Evolutionary conservation across 2,329 filamentous ascomycete genomes (phyloP).

Genomic region (Gnomoniopsis smithogilvyi): DNA sequence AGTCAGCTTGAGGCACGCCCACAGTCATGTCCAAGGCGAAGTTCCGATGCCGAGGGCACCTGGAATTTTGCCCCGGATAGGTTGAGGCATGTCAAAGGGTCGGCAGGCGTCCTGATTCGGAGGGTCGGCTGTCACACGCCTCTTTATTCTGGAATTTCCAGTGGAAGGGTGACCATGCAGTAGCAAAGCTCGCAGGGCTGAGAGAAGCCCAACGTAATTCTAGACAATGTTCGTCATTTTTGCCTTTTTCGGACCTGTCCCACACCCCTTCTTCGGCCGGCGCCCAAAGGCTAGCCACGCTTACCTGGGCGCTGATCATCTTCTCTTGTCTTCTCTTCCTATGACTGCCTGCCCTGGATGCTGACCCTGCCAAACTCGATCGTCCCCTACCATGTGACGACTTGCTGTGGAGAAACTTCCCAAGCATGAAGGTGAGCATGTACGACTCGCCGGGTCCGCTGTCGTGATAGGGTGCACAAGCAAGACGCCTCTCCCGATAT

Average conservation of each 20-base stretch:
- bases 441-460: slow-evolving; percentile 4
- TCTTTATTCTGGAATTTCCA: neutral
- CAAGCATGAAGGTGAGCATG: slow-evolving; percentile 4
- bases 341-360: neutral
- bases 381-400: neutral
- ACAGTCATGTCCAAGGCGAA: neutral
- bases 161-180: neutral
- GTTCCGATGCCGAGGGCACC: neutral
- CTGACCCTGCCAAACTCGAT: neutral
- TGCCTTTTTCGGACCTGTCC: neutral
- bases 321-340: neutral
- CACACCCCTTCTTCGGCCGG: neutral
- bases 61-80: neutral
- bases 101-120: neutral
- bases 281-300: neutral
- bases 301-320: slow-evolving; percentile 7
- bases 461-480: slow-evolving; percentile 13
- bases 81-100: neutral
- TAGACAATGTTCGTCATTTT: neutral
- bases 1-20: neutral
- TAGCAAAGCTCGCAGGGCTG: neutral
- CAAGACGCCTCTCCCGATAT: slow-evolving; percentile 12
- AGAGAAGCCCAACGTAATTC: neutral
- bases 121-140: neutral
- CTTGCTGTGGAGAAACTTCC: neutral